A percentile compares a stretch with the other conserved stretches of the same genome.
These are phyloP conservation scores for Ophiostoma fasciatum DNA, from an alignment of 2,329 filamentous ascomycete genomes.

Conservation along the genomic window DNA sequence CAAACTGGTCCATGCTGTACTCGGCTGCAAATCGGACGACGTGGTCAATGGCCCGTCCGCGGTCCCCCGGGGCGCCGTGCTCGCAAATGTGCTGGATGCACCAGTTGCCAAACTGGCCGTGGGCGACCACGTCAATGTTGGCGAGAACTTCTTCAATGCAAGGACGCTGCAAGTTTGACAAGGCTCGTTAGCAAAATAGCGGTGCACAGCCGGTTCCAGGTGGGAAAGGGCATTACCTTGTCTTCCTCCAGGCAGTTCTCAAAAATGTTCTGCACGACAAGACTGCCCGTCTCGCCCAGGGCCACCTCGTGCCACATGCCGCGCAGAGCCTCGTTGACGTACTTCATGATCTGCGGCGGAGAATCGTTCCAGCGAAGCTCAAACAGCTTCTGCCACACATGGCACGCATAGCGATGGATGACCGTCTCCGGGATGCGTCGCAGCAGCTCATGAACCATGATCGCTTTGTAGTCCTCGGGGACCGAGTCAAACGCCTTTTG, in stretches of 20 bases:
- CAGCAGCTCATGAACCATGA: slow-evolving; percentile 97
- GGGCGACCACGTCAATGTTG: slow-evolving; percentile 91
- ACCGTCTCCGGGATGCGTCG: slow-evolving; percentile 94
- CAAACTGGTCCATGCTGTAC: slow-evolving; percentile 98
- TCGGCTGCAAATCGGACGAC: slow-evolving; percentile 86
- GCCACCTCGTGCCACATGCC: slow-evolving; percentile 99
- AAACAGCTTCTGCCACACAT: slow-evolving; percentile 99
- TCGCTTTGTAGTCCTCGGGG: slow-evolving; percentile 91
- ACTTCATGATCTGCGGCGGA: slow-evolving; percentile 96
- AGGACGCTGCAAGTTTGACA: slow-evolving; percentile 49
- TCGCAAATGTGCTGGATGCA: slow-evolving; percentile 99
- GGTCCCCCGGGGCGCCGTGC: slow-evolving; percentile 80
- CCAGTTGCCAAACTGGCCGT: slow-evolving; percentile 98
- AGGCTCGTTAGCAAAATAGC: slow-evolving; percentile 11
- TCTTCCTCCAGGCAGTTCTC: slow-evolving; percentile 98
- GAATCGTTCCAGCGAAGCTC: slow-evolving; percentile 91
- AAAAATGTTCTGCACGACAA: slow-evolving; percentile 98
- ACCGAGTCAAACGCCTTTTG: slow-evolving; percentile 98
- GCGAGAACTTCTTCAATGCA: slow-evolving; percentile 92
- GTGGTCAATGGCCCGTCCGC: slow-evolving; percentile 86
- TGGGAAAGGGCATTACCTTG: no score
- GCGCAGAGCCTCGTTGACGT: slow-evolving; percentile 84
- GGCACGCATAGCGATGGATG: slow-evolving; percentile 95
- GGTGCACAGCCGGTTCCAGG: no score
- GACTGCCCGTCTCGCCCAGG: slow-evolving; percentile 86